Conservation (phyloP, 2,329 filamentous ascomycete genomes). For the Mollisia scopiformis region DNA sequence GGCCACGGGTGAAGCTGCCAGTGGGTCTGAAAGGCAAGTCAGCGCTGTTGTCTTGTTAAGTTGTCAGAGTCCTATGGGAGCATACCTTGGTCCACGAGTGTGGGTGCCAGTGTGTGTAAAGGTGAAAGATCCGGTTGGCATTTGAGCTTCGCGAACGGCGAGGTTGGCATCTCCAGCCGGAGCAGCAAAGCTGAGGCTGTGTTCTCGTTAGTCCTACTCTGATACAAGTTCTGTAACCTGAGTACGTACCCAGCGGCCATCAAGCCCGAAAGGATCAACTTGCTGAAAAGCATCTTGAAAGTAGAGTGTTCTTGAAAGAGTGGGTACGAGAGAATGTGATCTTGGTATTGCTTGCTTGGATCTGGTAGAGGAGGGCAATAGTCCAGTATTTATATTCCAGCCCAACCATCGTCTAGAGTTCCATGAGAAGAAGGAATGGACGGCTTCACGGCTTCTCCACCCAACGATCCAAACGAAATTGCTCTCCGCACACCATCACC, state of each 20-base stretch:
- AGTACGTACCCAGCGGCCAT: constrained; percentile 1
- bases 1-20: background rate
- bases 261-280: background rate
- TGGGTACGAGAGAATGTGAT: background rate
- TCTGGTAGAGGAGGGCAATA: background rate
- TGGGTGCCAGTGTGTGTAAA: background rate
- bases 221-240: no score
- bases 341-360: background rate
- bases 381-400: background rate
- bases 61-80: background rate
- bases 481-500: background rate
- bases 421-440: background rate
- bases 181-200: background rate
- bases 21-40: background rate
- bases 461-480: background rate
- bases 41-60: no score
- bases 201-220: background rate
- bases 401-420: background rate
- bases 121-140: background rate
- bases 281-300: background rate
- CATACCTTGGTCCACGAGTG: background rate
- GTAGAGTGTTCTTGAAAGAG: background rate
- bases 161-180: background rate
- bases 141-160: background rate
- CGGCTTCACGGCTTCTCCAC: background rate